These are phyloP conservation scores for Lipomyces anomalus DNA, from an alignment of 805 yeast species.

Conservation along the genomic window DNA sequence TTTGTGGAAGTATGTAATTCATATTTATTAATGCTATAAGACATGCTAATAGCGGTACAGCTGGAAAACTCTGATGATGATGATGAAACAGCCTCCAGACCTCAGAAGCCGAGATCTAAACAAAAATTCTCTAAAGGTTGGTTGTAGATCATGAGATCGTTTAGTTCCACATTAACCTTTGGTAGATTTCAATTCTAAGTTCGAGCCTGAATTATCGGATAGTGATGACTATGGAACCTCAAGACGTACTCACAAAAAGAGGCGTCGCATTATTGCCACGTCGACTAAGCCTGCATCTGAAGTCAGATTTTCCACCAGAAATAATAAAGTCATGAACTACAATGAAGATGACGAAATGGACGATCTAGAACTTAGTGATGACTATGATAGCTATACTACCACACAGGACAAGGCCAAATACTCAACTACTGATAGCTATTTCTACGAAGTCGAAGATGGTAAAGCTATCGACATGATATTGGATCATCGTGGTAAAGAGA, in stretches of 20 bases:
- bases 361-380: conserved; percentile 47
- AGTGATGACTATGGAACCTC: conserved; percentile 20
- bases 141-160: neutral
- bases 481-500: conserved; percentile 40
- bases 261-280: conserved; percentile 28
- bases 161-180: conserved; percentile 3
- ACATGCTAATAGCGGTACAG: neutral
- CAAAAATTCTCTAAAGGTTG: neutral
- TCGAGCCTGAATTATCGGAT: conserved; percentile 12
- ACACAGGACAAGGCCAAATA: neutral
- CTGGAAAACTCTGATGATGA: conserved; percentile 15
- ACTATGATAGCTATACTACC: conserved; percentile 25
- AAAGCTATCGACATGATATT: conserved; percentile 47
- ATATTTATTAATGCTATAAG: neutral
- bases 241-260: conserved; percentile 17
- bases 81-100: conserved; percentile 6
- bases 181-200: too few species aligned
- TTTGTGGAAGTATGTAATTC: conserved; percentile 18
- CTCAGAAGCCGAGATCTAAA: conserved; percentile 3
- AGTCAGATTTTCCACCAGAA: conserved; percentile 70
- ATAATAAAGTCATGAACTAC: conserved; percentile 66
- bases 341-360: conserved; percentile 54
- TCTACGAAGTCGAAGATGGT: conserved; percentile 14
- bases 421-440: conserved; percentile 1
- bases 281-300: conserved; percentile 24